Evolutionary conservation across 257 asterid genomes (phyloP).

Genomic region (Apocynum venetum): DNA sequence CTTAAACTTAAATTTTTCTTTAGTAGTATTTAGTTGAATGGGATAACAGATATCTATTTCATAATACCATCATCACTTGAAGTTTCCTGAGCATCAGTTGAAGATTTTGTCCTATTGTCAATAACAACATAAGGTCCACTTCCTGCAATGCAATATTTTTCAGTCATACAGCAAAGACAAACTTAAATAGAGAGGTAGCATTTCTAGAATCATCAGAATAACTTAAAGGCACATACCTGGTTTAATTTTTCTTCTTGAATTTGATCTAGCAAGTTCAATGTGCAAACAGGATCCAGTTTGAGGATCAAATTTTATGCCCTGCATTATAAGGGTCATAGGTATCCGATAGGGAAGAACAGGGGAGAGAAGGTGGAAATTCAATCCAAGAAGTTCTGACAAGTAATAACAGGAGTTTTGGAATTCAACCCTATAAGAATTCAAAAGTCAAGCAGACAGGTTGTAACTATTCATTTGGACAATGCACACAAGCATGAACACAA

Average conservation of each 20-base stretch:
- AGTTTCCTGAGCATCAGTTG: slow-evolving; percentile 46
- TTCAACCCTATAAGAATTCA: background rate
- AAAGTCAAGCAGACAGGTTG: background rate
- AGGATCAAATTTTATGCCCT: slow-evolving; percentile 94
- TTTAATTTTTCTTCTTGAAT: slow-evolving; percentile 76
- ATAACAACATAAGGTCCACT: slow-evolving; percentile 93
- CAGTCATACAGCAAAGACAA: slow-evolving; percentile 16
- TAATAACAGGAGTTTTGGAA: background rate
- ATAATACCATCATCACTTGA: slow-evolving; percentile 74
- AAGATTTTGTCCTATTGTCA: slow-evolving; percentile 60
- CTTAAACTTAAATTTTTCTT: background rate
- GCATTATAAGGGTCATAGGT: slow-evolving; percentile 3
- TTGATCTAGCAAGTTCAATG: slow-evolving; percentile 93
- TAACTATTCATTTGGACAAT: background rate
- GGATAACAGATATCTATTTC: background rate
- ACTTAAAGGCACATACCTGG: slow-evolving; percentile 43
- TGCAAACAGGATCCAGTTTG: slow-evolving; percentile 87
- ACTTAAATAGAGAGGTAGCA: background rate
- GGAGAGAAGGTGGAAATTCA: background rate
- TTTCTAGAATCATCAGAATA: background rate
- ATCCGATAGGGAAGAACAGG: background rate
- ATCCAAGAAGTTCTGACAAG: background rate
- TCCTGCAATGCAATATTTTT: slow-evolving; percentile 44
- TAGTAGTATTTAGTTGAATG: background rate
- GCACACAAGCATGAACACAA: background rate